phyloP scores from a whole-genome alignment of 352 stramenopile genomes.

The Pythium grandisporangium region DNA sequence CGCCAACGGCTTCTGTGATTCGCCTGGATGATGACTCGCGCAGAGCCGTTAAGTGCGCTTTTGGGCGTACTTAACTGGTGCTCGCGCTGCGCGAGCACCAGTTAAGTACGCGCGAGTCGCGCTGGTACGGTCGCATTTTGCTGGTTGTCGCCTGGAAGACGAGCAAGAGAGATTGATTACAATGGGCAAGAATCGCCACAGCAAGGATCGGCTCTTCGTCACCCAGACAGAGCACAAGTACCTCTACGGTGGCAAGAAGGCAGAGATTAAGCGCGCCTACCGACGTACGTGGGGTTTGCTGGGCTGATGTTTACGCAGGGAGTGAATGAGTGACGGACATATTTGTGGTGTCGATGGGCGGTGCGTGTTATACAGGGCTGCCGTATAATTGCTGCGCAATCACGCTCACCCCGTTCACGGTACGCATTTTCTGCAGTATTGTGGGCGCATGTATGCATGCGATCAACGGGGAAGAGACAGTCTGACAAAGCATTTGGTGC shows the following conservation, averaged over 20 bases:
- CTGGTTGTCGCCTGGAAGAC: no score
- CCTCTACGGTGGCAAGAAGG: slow-evolving; percentile 91
- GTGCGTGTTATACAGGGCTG: slow-evolving; percentile 50
- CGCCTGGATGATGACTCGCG: no score
- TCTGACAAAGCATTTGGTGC: no score
- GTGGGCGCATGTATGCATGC: no score
- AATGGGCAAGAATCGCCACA: slow-evolving; percentile 90
- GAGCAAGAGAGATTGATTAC: background rate
- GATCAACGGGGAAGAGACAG: no score
- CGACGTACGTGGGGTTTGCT: slow-evolving; percentile 31
- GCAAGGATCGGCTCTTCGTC: slow-evolving; percentile 85
- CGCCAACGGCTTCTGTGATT: no score
- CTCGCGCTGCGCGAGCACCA: no score
- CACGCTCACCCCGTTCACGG: slow-evolving; percentile 86
- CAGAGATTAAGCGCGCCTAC: slow-evolving; percentile 66
- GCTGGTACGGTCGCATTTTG: background rate
- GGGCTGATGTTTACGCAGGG: background rate
- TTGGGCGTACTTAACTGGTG: no score
- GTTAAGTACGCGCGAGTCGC: no score
- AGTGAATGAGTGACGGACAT: background rate
- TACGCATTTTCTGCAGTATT: no score
- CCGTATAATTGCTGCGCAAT: slow-evolving; percentile 98
- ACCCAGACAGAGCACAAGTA: slow-evolving; percentile 89
- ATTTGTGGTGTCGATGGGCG: no score
- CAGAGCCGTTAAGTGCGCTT: no score